A percentile compares a stretch with the other conserved stretches of the same genome.
Conservation (phyloP, 305 asterid genomes). For the Rubia balearica region DNA sequence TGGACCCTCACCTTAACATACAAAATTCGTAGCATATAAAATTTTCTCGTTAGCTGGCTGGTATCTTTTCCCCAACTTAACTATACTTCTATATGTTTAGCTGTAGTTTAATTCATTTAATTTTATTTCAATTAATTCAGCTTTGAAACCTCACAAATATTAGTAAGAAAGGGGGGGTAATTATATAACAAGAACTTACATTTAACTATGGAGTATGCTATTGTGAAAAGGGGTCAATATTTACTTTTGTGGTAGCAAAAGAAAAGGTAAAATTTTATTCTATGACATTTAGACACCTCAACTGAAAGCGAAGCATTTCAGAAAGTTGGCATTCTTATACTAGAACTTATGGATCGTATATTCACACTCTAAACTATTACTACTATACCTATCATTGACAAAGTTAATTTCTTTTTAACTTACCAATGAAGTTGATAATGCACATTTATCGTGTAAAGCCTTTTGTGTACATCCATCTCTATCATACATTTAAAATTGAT, state of each 20-base stretch:
- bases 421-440: background rate
- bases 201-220: too few relatives aligned
- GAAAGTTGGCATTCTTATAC: background rate
- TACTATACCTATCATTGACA: background rate
- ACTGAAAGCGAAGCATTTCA: background rate
- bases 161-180: too few relatives aligned
- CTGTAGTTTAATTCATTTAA: too few relatives aligned
- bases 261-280: conserved; percentile 1
- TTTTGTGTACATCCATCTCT: background rate
- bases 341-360: background rate
- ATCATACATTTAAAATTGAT: background rate
- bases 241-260: background rate
- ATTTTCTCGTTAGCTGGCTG: too few relatives aligned
- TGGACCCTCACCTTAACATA: too few relatives aligned
- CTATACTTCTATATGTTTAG: too few relatives aligned
- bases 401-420: background rate
- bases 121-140: too few relatives aligned
- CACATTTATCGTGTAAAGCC: background rate
- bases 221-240: background rate
- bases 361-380: background rate
- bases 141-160: too few relatives aligned
- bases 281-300: background rate
- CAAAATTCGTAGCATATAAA: too few relatives aligned
- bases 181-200: too few relatives aligned
- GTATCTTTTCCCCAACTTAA: too few relatives aligned